phyloP scores from a whole-genome alignment of 129 eudicot genomes.

The Flaveria ramosissima region DNA sequence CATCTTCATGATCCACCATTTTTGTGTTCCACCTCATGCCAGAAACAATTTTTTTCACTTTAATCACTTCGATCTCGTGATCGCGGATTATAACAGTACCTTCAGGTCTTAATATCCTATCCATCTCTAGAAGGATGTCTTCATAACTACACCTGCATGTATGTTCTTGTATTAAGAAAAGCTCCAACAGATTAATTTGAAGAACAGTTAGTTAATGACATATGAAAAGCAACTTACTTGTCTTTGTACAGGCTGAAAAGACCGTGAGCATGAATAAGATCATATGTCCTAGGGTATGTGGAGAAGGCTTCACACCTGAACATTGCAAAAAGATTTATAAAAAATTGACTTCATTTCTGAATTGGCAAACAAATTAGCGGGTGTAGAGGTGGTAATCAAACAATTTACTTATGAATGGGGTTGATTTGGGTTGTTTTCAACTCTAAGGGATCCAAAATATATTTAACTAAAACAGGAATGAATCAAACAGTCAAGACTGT shows the following conservation, averaged over 20 bases:
- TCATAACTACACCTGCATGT: constrained; percentile 55
- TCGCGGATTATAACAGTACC: constrained; percentile 76
- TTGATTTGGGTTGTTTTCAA: neutral
- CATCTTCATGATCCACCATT: constrained; percentile 69
- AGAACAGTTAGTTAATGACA: neutral
- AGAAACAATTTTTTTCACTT: constrained; percentile 50
- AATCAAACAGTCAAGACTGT: neutral
- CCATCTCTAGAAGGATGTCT: constrained; percentile 77
- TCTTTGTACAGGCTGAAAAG: constrained; percentile 66
- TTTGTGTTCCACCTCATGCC: constrained; percentile 74
- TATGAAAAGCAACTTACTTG: constrained; percentile 43
- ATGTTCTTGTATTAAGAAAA: neutral
- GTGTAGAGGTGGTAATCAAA: too few species aligned
- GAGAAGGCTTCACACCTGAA: constrained; percentile 71
- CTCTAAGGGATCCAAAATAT: neutral
- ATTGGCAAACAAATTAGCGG: neutral
- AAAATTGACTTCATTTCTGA: neutral
- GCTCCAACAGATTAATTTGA: constrained; percentile 1
- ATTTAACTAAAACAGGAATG: neutral
- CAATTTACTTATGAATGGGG: neutral
- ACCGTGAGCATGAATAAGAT: constrained; percentile 26
- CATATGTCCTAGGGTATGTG: constrained; percentile 61
- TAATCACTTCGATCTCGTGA: constrained; percentile 45
- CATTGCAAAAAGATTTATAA: neutral
- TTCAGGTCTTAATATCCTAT: constrained; percentile 74